Conservation (phyloP, 306 rosid genomes). For the Castanea sativa region DNA sequence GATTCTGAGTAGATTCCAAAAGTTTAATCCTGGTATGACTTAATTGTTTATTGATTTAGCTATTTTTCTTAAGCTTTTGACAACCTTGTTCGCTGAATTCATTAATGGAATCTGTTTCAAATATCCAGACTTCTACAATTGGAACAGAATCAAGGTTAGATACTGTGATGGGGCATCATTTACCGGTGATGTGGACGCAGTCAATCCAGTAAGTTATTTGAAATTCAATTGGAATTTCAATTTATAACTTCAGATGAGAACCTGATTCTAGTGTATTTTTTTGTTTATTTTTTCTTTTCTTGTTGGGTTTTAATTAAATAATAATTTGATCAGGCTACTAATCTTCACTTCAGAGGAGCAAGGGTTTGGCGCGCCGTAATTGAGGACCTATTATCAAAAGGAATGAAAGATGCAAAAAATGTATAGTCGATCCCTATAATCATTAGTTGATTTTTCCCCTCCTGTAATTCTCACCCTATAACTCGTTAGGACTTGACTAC, state of each 20-base stretch:
- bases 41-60: background rate
- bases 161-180: conserved; percentile 95
- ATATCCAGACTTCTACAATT: conserved; percentile 72
- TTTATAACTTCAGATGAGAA: conserved; percentile 5
- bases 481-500: conserved; percentile 23
- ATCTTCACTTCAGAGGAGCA: conserved; percentile 89
- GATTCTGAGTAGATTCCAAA: conserved; percentile 42
- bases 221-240: conserved; percentile 2
- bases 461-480: background rate
- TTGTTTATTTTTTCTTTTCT: background rate
- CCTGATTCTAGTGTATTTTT: background rate
- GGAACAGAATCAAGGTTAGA: conserved; percentile 88
- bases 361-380: conserved; percentile 67
- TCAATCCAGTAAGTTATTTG: conserved; percentile 69
- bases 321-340: conserved; percentile 52
- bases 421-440: conserved; percentile 29
- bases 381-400: conserved; percentile 76
- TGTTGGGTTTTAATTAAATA: background rate
- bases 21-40: conserved; percentile 75
- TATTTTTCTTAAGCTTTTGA: background rate
- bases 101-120: conserved; percentile 5
- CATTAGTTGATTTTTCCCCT: background rate
- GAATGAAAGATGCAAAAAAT: conserved; percentile 84
- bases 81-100: background rate
- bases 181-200: conserved; percentile 83